phyloP scores from a whole-genome alignment of 1,139 yeast genomes.

The Eremothecium gossypii region DNA sequence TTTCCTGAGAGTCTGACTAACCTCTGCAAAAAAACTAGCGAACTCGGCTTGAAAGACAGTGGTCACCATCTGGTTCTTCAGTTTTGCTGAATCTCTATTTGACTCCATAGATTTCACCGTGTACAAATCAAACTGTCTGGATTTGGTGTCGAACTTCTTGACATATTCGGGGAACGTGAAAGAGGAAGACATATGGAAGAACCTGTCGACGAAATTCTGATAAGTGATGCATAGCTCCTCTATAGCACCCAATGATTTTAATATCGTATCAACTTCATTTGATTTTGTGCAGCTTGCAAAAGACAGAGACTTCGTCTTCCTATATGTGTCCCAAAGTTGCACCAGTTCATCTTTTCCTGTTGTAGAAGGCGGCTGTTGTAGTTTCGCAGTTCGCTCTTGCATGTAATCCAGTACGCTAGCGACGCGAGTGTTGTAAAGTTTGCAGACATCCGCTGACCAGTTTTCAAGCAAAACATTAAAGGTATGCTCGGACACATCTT shows the following conservation, averaged over 20 bases:
- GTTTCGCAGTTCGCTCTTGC: neutral
- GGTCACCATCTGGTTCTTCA: constrained; percentile 43
- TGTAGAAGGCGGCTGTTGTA: neutral
- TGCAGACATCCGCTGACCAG: constrained; percentile 21
- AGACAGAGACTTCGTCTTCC: constrained; percentile 11
- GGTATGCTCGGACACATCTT: constrained; percentile 41
- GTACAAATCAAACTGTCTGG: constrained; percentile 25
- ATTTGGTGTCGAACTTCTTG: constrained; percentile 33
- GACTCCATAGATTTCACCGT: constrained; percentile 37
- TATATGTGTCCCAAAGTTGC: constrained; percentile 19
- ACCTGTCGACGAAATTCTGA: constrained; percentile 53
- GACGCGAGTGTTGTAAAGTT: constrained; percentile 18
- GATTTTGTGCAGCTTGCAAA: constrained; percentile 11
- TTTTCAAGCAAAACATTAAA: constrained; percentile 34
- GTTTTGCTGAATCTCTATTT: constrained; percentile 47
- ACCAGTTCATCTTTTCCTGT: constrained; percentile 4
- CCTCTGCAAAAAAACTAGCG: constrained; percentile 31
- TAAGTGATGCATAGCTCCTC: constrained; percentile 42
- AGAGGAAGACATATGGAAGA: constrained; percentile 55
- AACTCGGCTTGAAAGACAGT: constrained; percentile 45
- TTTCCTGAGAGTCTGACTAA: constrained; percentile 33
- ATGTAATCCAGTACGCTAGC: neutral
- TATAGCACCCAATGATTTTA: constrained; percentile 29
- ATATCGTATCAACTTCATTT: constrained; percentile 10
- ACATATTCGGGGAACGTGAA: constrained; percentile 43